Percentiles rank a stretch among this genome's conserved stretches.
These are phyloP conservation scores for Nitzschia sp. DNA, from an alignment of 108 stramenopile species.

Conservation along the genomic window DNA sequence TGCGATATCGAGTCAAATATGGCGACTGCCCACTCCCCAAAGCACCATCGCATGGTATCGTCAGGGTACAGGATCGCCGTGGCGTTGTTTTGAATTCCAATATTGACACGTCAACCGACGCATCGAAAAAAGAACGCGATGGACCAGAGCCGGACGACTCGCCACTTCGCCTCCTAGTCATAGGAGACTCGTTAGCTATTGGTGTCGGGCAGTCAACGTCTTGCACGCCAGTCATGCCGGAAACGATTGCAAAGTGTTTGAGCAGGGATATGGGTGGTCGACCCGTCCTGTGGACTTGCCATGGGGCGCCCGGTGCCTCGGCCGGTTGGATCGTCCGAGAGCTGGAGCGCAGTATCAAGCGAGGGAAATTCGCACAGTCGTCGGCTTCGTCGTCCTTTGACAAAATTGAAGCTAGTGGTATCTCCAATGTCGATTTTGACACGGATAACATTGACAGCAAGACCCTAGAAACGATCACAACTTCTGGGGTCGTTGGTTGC, in stretches of 20 bases:
- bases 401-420: background rate
- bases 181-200: constrained; percentile 67
- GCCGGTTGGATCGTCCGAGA: constrained; percentile 44
- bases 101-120: background rate
- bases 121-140: background rate
- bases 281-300: constrained; percentile 56
- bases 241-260: constrained; percentile 50
- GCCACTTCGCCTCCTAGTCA: constrained; percentile 59
- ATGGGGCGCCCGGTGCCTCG: constrained; percentile 48
- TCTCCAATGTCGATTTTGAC: background rate
- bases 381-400: background rate
- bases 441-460: background rate
- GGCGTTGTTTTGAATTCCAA: background rate
- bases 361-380: constrained; percentile 2
- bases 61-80: constrained; percentile 9
- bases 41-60: constrained; percentile 48
- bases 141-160: background rate
- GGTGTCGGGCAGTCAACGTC: constrained; percentile 50
- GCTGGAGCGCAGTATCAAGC: constrained; percentile 17
- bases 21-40: constrained; percentile 36
- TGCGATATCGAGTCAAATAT: constrained; percentile 26
- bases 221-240: constrained; percentile 53
- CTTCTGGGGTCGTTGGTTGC: background rate
- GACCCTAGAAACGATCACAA: background rate
- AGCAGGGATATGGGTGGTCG: constrained; percentile 42